Conservation (phyloP, 2,329 filamentous ascomycete species). For the Pseudodiploospora longispora region DNA sequence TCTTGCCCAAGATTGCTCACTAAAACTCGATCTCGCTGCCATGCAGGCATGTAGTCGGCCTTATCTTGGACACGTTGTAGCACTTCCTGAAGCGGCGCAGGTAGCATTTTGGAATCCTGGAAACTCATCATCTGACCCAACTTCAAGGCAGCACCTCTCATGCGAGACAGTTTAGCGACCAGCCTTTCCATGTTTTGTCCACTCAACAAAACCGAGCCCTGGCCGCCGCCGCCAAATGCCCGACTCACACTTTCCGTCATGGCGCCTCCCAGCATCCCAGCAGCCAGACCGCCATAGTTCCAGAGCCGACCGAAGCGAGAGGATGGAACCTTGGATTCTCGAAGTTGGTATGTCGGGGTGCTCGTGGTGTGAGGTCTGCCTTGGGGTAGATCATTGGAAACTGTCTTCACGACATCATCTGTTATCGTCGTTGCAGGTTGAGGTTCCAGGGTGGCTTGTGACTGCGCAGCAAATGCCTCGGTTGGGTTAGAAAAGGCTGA, state of each 20-base stretch:
- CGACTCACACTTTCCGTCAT: constrained; percentile 78
- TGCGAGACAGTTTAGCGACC: constrained; percentile 85
- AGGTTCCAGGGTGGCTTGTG: background rate
- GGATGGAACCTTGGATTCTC: constrained; percentile 84
- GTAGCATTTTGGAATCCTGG: constrained; percentile 93
- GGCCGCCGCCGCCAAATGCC: constrained; percentile 57
- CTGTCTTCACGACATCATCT: constrained; percentile 15
- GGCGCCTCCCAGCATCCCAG: constrained; percentile 90
- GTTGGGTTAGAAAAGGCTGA: constrained; percentile 3
- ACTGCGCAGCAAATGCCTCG: background rate
- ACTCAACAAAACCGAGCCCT: constrained; percentile 79
- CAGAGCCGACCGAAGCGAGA: constrained; percentile 80
- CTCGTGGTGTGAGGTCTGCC: background rate
- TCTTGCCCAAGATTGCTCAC: constrained; percentile 67
- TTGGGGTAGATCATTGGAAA: constrained; percentile 8
- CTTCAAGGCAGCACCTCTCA: constrained; percentile 96
- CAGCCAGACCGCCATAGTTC: constrained; percentile 90
- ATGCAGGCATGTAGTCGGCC: constrained; percentile 96
- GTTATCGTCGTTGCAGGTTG: constrained; percentile 1
- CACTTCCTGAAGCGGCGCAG: constrained; percentile 77
- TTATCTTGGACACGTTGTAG: constrained; percentile 91
- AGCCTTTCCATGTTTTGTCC: constrained; percentile 86
- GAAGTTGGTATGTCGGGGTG: constrained; percentile 54
- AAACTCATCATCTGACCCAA: constrained; percentile 97
- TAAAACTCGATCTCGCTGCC: constrained; percentile 82